Conservation (phyloP, 805 yeast species). For the Metschnikowia lachancei region DNA sequence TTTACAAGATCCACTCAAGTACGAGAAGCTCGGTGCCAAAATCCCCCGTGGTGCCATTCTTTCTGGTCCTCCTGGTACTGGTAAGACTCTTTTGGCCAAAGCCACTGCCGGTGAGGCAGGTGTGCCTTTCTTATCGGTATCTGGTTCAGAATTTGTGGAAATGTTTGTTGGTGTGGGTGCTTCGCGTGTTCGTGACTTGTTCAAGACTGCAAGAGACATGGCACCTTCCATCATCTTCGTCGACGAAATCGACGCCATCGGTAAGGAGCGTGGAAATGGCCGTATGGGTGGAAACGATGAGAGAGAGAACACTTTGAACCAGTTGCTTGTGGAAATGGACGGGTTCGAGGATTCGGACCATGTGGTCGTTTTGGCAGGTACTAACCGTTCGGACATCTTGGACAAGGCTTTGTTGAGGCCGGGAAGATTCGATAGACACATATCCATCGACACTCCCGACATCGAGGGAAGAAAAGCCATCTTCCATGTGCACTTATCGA, state of each 20-base stretch:
- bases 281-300: conserved; percentile 89
- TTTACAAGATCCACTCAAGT: conserved; percentile 83
- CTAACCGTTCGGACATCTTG: conserved; percentile 90
- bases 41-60: conserved; percentile 97
- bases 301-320: conserved; percentile 94
- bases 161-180: conserved; percentile 99
- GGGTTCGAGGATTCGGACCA: conserved; percentile 91
- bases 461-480: conserved; percentile 93
- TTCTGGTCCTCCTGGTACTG: conserved; percentile 99
- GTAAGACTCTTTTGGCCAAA: conserved; percentile 93
- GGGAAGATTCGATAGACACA: conserved; percentile 95
- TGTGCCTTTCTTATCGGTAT: conserved; percentile 92
- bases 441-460: conserved; percentile 88
- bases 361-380: conserved; percentile 95
- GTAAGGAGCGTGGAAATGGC: conserved; percentile 81
- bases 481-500: conserved; percentile 78
- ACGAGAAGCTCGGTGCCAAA: conserved; percentile 91
- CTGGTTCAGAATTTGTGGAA: conserved; percentile 97
- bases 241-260: conserved; percentile 99
- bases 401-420: conserved; percentile 95
- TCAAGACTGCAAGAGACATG: conserved; percentile 84
- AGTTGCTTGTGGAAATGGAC: conserved; percentile 96
- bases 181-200: conserved; percentile 92
- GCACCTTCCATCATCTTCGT: conserved; percentile 97
- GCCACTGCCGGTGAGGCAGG: conserved; percentile 99